Evolutionary conservation across 2,329 filamentous ascomycete genomes (phyloP).

Genomic region (Colletotrichum zoysiae): DNA sequence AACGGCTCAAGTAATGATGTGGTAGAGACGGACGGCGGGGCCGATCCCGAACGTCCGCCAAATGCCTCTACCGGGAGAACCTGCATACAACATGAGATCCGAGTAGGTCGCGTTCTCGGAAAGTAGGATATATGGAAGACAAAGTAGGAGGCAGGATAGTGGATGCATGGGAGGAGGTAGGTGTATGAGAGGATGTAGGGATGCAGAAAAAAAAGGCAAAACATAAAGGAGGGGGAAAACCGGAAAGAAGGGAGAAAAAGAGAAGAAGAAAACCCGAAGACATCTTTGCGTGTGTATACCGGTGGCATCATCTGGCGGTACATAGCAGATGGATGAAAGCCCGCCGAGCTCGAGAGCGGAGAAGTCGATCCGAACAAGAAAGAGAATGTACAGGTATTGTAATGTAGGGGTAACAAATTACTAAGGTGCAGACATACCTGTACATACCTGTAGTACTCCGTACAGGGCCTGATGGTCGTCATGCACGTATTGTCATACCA

Average conservation of each 20-base stretch:
- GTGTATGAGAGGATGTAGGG: too few species aligned
- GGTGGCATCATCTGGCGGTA: neutral
- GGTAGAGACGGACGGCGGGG: neutral
- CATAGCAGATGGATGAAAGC: conserved; percentile 6
- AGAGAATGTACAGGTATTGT: neutral
- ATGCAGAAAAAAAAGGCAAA: too few species aligned
- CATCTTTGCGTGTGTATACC: neutral
- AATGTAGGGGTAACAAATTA: neutral
- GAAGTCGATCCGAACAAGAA: neutral
- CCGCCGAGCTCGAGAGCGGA: neutral
- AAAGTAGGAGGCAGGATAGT: conserved; percentile 3
- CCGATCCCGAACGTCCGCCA: conserved; percentile 26
- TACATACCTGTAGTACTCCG: too few species aligned
- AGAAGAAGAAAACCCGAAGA: neutral
- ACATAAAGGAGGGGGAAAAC: too few species aligned
- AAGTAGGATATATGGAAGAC: conserved; percentile 8
- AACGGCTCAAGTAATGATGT: neutral
- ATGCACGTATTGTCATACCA: neutral
- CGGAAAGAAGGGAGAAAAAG: neutral
- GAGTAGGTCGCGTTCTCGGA: conserved; percentile 11
- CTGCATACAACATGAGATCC: neutral
- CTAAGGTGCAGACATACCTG: neutral
- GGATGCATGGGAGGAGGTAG: neutral
- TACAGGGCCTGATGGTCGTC: neutral
- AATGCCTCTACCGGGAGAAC: neutral